phyloP scores from a whole-genome alignment of 2,329 filamentous ascomycete species.

The Lasiodiplodia sp. region DNA sequence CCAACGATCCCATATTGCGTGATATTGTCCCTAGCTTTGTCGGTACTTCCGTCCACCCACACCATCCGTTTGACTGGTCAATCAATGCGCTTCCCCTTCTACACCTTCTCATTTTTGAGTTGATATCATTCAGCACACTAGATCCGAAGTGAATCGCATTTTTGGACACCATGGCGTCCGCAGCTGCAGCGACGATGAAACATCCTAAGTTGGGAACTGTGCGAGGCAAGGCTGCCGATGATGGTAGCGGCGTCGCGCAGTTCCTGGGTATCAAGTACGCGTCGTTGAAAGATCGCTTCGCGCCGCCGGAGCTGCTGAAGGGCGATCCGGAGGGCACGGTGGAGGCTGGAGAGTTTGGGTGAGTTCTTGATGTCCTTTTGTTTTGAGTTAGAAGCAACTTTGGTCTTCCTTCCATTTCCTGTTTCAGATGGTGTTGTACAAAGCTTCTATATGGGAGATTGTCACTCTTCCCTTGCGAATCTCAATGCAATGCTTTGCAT shows the following conservation, averaged over 20 bases:
- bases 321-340: slow-evolving; percentile 36
- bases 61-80: too few relatives aligned
- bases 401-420: neutral
- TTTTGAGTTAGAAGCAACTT: too few relatives aligned
- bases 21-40: too few relatives aligned
- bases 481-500: too few relatives aligned
- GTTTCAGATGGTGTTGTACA: neutral
- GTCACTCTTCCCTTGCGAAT: neutral
- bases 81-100: too few relatives aligned
- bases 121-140: neutral
- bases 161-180: slow-evolving; percentile 6
- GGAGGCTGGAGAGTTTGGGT: slow-evolving; percentile 49
- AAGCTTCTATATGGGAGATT: neutral
- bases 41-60: too few relatives aligned
- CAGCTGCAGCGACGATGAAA: slow-evolving; percentile 28
- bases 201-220: slow-evolving; percentile 38
- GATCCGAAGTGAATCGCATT: neutral
- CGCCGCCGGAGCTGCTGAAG: slow-evolving; percentile 40
- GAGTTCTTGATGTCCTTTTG: slow-evolving; percentile 15
- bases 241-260: slow-evolving; percentile 40
- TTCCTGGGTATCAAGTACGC: slow-evolving; percentile 51
- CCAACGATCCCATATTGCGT: too few relatives aligned
- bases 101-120: neutral
- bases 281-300: slow-evolving; percentile 47
- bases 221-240: slow-evolving; percentile 32